A percentile compares a stretch with the other conserved stretches of the same genome.
Evolutionary conservation across 2,329 filamentous ascomycete species (phyloP).

Genomic region (Xylaria sp.): DNA sequence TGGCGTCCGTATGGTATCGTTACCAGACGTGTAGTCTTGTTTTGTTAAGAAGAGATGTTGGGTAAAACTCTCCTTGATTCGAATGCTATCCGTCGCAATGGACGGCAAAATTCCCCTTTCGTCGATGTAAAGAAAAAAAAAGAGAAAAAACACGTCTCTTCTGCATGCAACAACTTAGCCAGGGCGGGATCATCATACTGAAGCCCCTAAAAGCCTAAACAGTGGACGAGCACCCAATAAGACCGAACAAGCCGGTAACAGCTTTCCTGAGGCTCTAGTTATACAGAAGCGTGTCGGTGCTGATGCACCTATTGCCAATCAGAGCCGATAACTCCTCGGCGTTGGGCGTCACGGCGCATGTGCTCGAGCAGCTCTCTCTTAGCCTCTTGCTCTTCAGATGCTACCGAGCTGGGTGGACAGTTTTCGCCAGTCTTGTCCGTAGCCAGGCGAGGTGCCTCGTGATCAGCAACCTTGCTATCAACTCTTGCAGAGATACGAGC

Average conservation of each 20-base stretch:
- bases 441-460: slow-evolving; percentile 19
- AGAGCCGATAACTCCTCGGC: slow-evolving; percentile 30
- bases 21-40: slow-evolving; percentile 6
- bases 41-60: slow-evolving; percentile 12
- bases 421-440: slow-evolving; percentile 43
- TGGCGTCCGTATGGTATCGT: not conserved
- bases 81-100: slow-evolving; percentile 8
- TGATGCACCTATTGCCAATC: slow-evolving; percentile 26
- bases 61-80: slow-evolving; percentile 3
- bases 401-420: slow-evolving; percentile 36
- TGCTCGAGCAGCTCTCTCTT: slow-evolving; percentile 30
- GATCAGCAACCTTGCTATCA: slow-evolving; percentile 25
- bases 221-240: slow-evolving; percentile 12
- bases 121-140: not conserved
- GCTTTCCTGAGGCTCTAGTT: not conserved
- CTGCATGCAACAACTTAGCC: slow-evolving; percentile 24
- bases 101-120: slow-evolving; percentile 11
- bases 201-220: slow-evolving; percentile 30
- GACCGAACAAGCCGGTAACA: slow-evolving; percentile 2
- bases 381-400: slow-evolving; percentile 30
- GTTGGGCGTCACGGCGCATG: slow-evolving; percentile 31
- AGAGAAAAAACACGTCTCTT: slow-evolving; percentile 4
- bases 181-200: slow-evolving; percentile 29
- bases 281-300: not conserved
- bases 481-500: slow-evolving; percentile 27